phyloP scores from a whole-genome alignment of 2,329 filamentous ascomycete genomes.

The Colletotrichum paranaense region DNA sequence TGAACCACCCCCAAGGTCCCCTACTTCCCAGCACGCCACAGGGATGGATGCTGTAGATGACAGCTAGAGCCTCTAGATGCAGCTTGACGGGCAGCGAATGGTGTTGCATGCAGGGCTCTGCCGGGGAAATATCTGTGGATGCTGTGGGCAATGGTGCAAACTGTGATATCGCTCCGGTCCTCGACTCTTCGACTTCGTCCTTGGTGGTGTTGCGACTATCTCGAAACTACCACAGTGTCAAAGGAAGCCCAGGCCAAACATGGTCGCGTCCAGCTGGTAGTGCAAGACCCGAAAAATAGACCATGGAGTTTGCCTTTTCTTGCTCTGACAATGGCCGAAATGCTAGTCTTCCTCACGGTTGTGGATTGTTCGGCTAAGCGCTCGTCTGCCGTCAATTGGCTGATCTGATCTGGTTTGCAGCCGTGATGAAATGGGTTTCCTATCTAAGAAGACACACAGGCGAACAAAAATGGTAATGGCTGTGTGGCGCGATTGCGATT shows the following conservation, averaged over 20 bases:
- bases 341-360: constrained; percentile 5
- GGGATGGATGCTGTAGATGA: constrained; percentile 20
- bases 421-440: constrained; percentile 18
- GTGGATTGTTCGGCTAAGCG: constrained; percentile 30
- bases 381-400: constrained; percentile 19
- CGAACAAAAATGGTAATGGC: neutral
- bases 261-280: constrained; percentile 3
- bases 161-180: neutral
- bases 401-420: constrained; percentile 32
- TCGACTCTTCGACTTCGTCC: neutral
- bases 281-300: constrained; percentile 3
- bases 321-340: constrained; percentile 19
- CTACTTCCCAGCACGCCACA: neutral
- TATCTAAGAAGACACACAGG: neutral
- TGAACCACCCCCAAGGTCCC: neutral
- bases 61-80: constrained; percentile 22
- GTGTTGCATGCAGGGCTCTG: constrained; percentile 24
- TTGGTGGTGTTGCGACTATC: neutral
- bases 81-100: constrained; percentile 21
- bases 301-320: constrained; percentile 14
- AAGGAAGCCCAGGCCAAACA: constrained; percentile 22
- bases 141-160: constrained; percentile 18
- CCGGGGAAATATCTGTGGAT: constrained; percentile 13
- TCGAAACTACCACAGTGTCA: constrained; percentile 27
- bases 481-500: neutral